These are phyloP conservation scores for Diplodia sapinea DNA, from an alignment of 2,329 filamentous ascomycete genomes.

Conservation along the genomic window DNA sequence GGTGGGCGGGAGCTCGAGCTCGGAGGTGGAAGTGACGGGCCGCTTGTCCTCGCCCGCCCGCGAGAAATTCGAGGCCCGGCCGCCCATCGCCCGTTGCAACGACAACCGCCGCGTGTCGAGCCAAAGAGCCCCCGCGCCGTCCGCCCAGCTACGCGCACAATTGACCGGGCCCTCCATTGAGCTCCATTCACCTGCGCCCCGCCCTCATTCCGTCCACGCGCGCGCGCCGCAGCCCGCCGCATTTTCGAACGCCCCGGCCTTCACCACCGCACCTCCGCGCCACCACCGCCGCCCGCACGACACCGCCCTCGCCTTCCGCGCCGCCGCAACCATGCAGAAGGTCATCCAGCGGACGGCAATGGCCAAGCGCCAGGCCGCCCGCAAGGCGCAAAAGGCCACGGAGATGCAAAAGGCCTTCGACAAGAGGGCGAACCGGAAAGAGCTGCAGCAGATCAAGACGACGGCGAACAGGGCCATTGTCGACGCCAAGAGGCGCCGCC, in stretches of 20 bases:
- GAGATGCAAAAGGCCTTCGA: slow-evolving; percentile 38
- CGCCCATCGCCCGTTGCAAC: slow-evolving; percentile 7
- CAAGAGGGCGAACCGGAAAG: slow-evolving; percentile 36
- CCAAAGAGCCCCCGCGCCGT: neutral
- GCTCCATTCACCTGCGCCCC: neutral
- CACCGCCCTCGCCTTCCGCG: neutral
- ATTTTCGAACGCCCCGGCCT: neutral
- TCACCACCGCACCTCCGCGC: slow-evolving; percentile 16
- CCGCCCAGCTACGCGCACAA: neutral
- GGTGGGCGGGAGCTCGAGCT: slow-evolving; percentile 25
- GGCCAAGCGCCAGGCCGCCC: slow-evolving; percentile 68
- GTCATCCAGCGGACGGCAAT: slow-evolving; percentile 69
- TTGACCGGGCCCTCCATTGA: slow-evolving; percentile 2
- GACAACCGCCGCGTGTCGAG: neutral
- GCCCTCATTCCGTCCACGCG: neutral
- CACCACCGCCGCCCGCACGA: slow-evolving; percentile 17
- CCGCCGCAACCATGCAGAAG: slow-evolving; percentile 60
- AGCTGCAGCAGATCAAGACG: slow-evolving; percentile 25
- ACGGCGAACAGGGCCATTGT: slow-evolving; percentile 48
- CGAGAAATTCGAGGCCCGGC: slow-evolving; percentile 26
- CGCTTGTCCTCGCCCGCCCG: slow-evolving; percentile 1
- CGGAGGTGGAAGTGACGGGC: slow-evolving; percentile 21
- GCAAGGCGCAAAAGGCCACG: slow-evolving; percentile 38
- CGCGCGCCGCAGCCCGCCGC: neutral
- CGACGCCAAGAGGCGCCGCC: slow-evolving; percentile 62